Conservation (phyloP, 2,329 filamentous ascomycete species). For the Emericellopsis cladophorae region DNA sequence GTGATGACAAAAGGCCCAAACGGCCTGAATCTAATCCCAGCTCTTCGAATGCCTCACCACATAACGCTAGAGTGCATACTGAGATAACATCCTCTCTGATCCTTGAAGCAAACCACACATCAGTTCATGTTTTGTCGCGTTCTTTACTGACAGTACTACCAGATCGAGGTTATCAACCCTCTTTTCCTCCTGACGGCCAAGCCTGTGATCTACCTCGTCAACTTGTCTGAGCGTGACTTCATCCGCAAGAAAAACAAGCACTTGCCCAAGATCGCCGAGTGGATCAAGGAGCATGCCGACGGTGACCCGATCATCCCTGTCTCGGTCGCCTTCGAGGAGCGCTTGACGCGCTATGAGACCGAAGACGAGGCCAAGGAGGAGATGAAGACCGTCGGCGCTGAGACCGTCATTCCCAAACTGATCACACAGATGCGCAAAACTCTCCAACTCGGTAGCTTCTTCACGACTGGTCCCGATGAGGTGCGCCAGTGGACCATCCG, state of each 20-base stretch:
- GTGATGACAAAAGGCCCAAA: conserved; percentile 98
- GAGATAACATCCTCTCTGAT: conserved; percentile 79
- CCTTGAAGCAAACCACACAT: not conserved
- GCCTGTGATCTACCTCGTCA: conserved; percentile 93
- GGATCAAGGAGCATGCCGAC: conserved; percentile 82
- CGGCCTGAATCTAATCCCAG: conserved; percentile 97
- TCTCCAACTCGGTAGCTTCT: conserved; percentile 86
- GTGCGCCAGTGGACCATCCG: conserved; percentile 98
- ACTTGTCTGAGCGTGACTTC: conserved; percentile 93
- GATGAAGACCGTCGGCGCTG: conserved; percentile 75
- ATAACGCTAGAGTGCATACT: conserved; percentile 66
- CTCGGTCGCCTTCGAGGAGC: conserved; percentile 87
- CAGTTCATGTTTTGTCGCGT: not conserved
- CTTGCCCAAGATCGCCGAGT: conserved; percentile 82
- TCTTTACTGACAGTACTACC: conserved; percentile 3
- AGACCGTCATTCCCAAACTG: conserved; percentile 84
- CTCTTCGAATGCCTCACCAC: conserved; percentile 88
- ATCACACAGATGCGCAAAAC: conserved; percentile 87
- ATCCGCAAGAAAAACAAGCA: conserved; percentile 99
- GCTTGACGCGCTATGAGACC: conserved; percentile 66
- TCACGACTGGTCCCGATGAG: conserved; percentile 91
- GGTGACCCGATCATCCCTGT: conserved; percentile 89
- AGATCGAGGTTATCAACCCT: conserved; percentile 98
- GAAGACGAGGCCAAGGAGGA: conserved; percentile 72
- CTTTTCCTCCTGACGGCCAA: conserved; percentile 92